Evolutionary conservation across 129 eudicot species (phyloP).

Genomic region (Pseudognaphalium luteoalbum): DNA sequence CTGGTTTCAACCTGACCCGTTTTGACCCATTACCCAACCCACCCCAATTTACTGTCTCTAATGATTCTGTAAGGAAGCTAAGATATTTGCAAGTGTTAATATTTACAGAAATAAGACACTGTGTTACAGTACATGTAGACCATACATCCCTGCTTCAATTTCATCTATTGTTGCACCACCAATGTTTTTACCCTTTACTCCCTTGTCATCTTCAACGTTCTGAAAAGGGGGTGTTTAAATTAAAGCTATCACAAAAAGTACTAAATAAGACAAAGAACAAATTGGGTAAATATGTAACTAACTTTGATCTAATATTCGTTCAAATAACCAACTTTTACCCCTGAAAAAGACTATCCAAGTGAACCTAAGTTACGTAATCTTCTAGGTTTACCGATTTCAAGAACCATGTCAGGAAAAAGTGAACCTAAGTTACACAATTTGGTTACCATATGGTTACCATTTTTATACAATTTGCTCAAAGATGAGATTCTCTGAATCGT

Average conservation of each 20-base stretch:
- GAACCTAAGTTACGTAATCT: not conserved
- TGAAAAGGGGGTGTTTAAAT: not conserved
- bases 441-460: not conserved
- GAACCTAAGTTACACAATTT: not conserved
- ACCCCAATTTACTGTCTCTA: no score
- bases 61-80: no score
- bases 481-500: not conserved
- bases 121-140: not conserved
- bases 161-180: not conserved
- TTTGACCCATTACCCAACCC: no score
- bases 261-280: not conserved
- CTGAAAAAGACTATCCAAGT: not conserved
- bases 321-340: not conserved
- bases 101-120: no score
- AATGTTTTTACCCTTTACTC: not conserved
- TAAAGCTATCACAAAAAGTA: not conserved
- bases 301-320: not conserved
- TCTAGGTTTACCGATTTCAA: not conserved
- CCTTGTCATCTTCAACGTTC: not conserved
- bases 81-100: no score
- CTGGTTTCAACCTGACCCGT: not conserved
- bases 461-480: not conserved
- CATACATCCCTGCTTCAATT: not conserved
- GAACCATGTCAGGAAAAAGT: not conserved
- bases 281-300: not conserved